Base-by-base conservation (phyloP, 352 stramenopile genomes). In the Pythium chondricola region DNA sequence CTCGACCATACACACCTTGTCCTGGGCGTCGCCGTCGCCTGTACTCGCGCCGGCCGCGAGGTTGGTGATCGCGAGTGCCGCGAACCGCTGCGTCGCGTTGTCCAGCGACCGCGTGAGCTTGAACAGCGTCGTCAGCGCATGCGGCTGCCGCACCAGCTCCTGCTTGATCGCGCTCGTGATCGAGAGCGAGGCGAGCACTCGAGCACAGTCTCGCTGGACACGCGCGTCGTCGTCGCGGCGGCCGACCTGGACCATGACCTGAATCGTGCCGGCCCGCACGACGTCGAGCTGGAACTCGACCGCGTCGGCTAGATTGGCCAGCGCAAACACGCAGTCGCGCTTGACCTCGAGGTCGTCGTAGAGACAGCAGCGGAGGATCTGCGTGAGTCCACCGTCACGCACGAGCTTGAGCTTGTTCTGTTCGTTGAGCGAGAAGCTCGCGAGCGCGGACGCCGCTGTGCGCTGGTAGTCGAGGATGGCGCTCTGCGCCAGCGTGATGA, bases 401-500 rank as follows among this genome's bases (percentile, higher is more conserved):
- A 98, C 83, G n/a, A 98, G 74, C 59, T 96, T 91, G 24, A 92
- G 65, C 45, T 97, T 96, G 61, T 97, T 97, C 54, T 95, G 85
- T 62, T 98, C 81, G 46, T 97, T 94, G 1, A 95, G 65, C 13
- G 81, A 94, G 45, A 95, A 95, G 48, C 80, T 96, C 9, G 92
- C 83, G 35, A 98, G 95, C 4, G 94, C 87, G 21, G 90, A 84
- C 3, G 93, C 90, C 2, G 93, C 93, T 6, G 93, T 97, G 61
- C 94, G 92, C 50, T 96, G 85, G 56, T 94, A 91, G 82, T 93
- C 70, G 42, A 98, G 70, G 58, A 97, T 63, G 37, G 83, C 51
- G 36, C 85, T 97, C 48, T 94, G 79, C 17, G 94, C 95, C 20
- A 98, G 71, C 38, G 81, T 82, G 40, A 98, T 64, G 60, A 98